Conservation (phyloP, 2,329 filamentous ascomycete genomes). For the Talaromyces piceae region DNA sequence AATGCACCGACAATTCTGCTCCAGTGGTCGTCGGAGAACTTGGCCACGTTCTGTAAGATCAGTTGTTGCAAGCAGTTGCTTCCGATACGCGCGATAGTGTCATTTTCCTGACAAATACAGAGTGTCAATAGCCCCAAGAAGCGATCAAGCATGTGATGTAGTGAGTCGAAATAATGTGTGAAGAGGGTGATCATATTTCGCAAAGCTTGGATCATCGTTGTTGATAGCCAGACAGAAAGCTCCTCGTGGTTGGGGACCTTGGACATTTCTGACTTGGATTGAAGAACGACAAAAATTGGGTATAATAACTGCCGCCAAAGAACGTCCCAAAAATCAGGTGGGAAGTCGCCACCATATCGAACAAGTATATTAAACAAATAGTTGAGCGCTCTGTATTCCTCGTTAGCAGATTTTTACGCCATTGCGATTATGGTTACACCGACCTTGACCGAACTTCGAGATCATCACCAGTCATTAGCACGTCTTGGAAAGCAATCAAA, state of each 20-base stretch:
- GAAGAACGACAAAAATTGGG: slow-evolving; percentile 96
- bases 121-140: slow-evolving; percentile 89
- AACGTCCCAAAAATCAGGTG: slow-evolving; percentile 94
- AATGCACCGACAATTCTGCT: slow-evolving; percentile 90
- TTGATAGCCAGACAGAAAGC: slow-evolving; percentile 95
- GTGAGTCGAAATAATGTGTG: slow-evolving; percentile 92
- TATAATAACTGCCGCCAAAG: slow-evolving; percentile 95
- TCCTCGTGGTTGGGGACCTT: slow-evolving; percentile 95
- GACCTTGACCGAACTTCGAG: slow-evolving; percentile 76
- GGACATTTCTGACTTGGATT: slow-evolving; percentile 91
- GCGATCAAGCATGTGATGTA: slow-evolving; percentile 98
- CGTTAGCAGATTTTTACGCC: slow-evolving; percentile 21
- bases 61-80: slow-evolving; percentile 97
- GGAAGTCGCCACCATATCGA: slow-evolving; percentile 83
- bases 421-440: slow-evolving; percentile 8
- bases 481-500: slow-evolving; percentile 95
- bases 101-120: slow-evolving; percentile 98
- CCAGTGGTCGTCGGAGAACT: slow-evolving; percentile 85
- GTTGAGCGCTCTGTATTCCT: slow-evolving; percentile 58
- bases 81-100: slow-evolving; percentile 94
- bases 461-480: slow-evolving; percentile 98
- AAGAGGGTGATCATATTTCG: slow-evolving; percentile 98
- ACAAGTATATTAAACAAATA: slow-evolving; percentile 96
- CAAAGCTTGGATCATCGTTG: slow-evolving; percentile 97
- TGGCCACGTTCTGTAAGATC: slow-evolving; percentile 90